Evolutionary conservation across 306 rosid genomes (phyloP).

Genomic region (Rosa chinensis): DNA sequence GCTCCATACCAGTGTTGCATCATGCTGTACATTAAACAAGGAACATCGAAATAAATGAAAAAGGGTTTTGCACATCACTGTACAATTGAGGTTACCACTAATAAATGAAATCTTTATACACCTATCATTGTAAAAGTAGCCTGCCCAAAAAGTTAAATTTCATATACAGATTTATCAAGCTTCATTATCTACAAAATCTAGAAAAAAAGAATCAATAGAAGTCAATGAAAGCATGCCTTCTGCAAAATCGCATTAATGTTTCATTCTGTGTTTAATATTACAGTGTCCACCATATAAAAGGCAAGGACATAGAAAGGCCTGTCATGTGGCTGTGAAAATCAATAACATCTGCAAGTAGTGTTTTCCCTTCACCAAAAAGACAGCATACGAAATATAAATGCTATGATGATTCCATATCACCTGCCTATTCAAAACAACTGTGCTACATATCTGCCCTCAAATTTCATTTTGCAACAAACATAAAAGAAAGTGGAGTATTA

Average conservation of each 20-base stretch:
- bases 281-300: not conserved
- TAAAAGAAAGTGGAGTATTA: not conserved
- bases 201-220: not conserved
- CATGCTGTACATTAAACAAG: constrained; percentile 24
- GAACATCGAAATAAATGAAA: not conserved
- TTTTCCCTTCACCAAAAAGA: not conserved
- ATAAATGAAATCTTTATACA: not conserved
- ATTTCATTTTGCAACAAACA: not conserved
- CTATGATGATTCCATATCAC: constrained; percentile 4
- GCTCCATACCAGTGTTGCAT: constrained; percentile 22
- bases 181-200: not conserved
- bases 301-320: not conserved
- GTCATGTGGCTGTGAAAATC: not conserved
- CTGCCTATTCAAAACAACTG: not conserved
- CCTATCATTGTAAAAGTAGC: not conserved
- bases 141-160: not conserved
- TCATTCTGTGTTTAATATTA: not conserved
- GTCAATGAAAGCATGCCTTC: not conserved
- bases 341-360: not conserved
- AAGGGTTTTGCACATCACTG: no score
- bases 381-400: not conserved
- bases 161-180: not conserved
- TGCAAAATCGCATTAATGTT: not conserved
- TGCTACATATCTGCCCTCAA: not conserved
- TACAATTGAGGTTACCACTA: not conserved